Evolutionary conservation across 768 basidiomycete genomes (phyloP), one percentile per base, ranked within the genome.

Genomic region (Lactifluus hygrophoroides): DNA sequence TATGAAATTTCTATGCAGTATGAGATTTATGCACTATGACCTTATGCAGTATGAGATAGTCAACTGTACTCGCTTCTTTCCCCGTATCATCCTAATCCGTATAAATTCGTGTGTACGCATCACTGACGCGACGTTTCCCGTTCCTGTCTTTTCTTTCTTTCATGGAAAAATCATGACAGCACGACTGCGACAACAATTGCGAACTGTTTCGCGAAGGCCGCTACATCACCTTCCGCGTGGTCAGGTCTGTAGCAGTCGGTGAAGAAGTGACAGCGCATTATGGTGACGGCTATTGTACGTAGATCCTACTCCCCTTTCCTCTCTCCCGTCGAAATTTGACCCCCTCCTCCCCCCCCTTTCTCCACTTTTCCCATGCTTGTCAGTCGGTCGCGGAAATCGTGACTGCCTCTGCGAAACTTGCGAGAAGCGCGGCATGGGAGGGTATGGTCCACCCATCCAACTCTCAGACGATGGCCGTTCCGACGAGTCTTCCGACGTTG

Each of bases 211-310:
- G 90, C 46, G 88, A 90, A 73, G 90, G 90, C 47, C 82, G 83
- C 68, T 90, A 90, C 68, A 92, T 93, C 73, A 92, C 91, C 27
- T 93, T 93, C 72, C 83, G 88, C 42, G 86, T 88, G 57, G 77
- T 91, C 68, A 81, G 84, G 70, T 79, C 84, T 56, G 91, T 93
- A 66, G 76, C 78, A 43, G 73, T 86, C 25, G 90, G 90, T 32
- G 90, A 93, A 71, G 90, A 93, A 71, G 86, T 93, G 46, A 90
- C 90, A 30, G 90, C 90, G 43, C 88, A 90, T 69, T 93, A 93
- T 67, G 90, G 91, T 45, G 88, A 92, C 72, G 87, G 87, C 46
- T 93, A 93, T 70, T 93, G 90, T 93, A 69, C 74, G 88, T 82
- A 55, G 37, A 53, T 48, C 42, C 60, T 54, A 19, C 61, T 59